Percentiles rank a stretch among this genome's conserved stretches.
Conservation (phyloP, 768 basidiomycete genomes). For the Naganishia antarctica region DNA sequence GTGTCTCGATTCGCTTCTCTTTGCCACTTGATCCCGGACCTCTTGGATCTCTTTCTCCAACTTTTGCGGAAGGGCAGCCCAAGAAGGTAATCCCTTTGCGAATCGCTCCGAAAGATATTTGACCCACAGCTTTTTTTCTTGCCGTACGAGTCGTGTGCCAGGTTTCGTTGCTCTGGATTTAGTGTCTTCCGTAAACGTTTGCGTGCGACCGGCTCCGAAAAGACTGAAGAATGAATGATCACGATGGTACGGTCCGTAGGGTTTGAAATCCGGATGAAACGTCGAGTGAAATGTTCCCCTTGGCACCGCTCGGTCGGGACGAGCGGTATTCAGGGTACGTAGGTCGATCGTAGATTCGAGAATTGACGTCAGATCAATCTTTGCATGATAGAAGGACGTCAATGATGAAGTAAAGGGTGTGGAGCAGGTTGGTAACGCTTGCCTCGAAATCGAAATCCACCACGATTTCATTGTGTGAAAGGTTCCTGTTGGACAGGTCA, state of each 20-base stretch:
- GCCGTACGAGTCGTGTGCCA: slow-evolving; percentile 6
- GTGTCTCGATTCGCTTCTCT: neutral
- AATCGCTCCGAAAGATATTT: neutral
- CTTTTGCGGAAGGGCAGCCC: neutral
- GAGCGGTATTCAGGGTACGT: neutral
- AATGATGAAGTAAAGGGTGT: neutral
- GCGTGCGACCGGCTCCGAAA: neutral
- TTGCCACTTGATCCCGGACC: neutral
- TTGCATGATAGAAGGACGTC: no score
- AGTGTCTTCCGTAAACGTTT: neutral
- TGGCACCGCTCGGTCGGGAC: slow-evolving; percentile 11
- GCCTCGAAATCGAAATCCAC: slow-evolving; percentile 17
- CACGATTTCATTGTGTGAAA: slow-evolving; percentile 13
- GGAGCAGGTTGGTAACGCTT: neutral
- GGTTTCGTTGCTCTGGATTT: slow-evolving; percentile 7
- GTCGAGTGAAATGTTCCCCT: slow-evolving; percentile 9
- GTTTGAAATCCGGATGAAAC: slow-evolving; percentile 9
- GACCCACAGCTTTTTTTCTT: neutral
- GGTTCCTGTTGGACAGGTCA: neutral
- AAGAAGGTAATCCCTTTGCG: neutral
- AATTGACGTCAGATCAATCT: slow-evolving; percentile 10
- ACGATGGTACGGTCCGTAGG: slow-evolving; percentile 1
- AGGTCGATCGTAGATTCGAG: slow-evolving; percentile 8
- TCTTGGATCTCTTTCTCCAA: neutral
- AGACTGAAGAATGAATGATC: no score